A percentile compares a stretch with the other conserved stretches of the same genome.
Evolutionary conservation across 2,329 filamentous ascomycete species (phyloP).

Genomic region (Nemania diffusa): DNA sequence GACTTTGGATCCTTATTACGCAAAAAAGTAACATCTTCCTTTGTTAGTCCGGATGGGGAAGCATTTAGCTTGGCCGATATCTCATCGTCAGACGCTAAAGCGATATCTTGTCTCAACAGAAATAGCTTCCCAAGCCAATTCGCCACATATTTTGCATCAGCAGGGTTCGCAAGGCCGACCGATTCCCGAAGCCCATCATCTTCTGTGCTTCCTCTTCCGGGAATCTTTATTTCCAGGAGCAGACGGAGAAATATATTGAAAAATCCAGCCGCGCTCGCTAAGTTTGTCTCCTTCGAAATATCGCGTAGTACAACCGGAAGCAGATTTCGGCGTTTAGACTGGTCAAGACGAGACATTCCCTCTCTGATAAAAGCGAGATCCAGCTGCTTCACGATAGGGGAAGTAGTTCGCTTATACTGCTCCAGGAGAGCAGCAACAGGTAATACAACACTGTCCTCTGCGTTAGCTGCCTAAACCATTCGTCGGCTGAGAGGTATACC

Average conservation of each 20-base stretch:
- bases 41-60: slow-evolving; percentile 67
- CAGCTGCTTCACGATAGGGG: slow-evolving; percentile 83
- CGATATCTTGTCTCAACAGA: slow-evolving; percentile 66
- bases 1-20: slow-evolving; percentile 74
- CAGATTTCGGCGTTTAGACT: slow-evolving; percentile 73
- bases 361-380: slow-evolving; percentile 91
- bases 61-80: slow-evolving; percentile 44
- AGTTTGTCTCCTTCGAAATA: slow-evolving; percentile 69
- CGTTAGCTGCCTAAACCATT: slow-evolving; percentile 28
- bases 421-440: slow-evolving; percentile 86
- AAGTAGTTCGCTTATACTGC: slow-evolving; percentile 85
- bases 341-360: slow-evolving; percentile 66
- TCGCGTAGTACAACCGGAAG: slow-evolving; percentile 76
- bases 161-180: slow-evolving; percentile 71
- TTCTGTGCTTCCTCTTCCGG: slow-evolving; percentile 80
- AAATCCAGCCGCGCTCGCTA: slow-evolving; percentile 64
- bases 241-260: slow-evolving; percentile 87
- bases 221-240: slow-evolving; percentile 76
- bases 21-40: slow-evolving; percentile 75
- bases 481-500: slow-evolving; percentile 34
- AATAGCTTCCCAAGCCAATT: slow-evolving; percentile 81
- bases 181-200: slow-evolving; percentile 74
- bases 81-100: slow-evolving; percentile 44
- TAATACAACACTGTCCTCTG: slow-evolving; percentile 71
- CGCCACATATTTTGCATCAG: slow-evolving; percentile 79